Base-by-base conservation (phyloP, 805 yeast genomes). In the Sungouiozyma ichnusensis region DNA sequence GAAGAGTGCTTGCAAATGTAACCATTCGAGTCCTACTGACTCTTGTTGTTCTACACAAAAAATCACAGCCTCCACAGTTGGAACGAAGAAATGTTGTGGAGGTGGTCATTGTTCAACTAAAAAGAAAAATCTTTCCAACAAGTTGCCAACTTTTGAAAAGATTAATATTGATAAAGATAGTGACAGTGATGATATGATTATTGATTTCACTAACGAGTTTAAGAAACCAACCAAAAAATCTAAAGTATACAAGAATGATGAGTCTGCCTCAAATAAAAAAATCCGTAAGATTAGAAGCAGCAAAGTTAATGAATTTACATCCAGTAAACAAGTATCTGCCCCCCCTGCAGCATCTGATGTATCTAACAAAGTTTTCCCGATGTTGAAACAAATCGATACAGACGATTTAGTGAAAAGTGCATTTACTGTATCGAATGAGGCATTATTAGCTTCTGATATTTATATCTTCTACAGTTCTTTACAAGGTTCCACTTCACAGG, bases 401-500 rank as follows among this genome's bases (percentile, higher is more conserved):
- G 48, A 49, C 32, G 48, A 44, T 33, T 39, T 52, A 29, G 54
- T 58, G 13, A 58, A 57, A 42, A 56, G 57, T 34, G 52, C 62
- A 8, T 41, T 73, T 42, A 60, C 71, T 1, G 62, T 70, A 20
- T 68, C 78, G 0, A 55, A 60, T 3, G 57, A 68, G 4, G 61
- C 68, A 17, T 58, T 76, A 34, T 49, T 70, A 20, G 73, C 73
- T 20, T 73, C 86, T 1, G 78, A 79, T 42, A 66, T 81, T 33
- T 69, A 73, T 44, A 73, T 87, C 3, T 84, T 87, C 52, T 87
- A 83, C 62, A 81, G 96, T 7, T 81, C 95, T 0, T 65, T 87
- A 44, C 88, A 95, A 3, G 96, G 96, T 9, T 68, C 94, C 0
- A 74, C 94, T 0, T 79, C 79, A 51, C 68, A 83, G 48, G 73